A percentile compares a stretch with the other conserved stretches of the same genome.
phyloP scores from a whole-genome alignment of 345 rosid genomes.

The Acer negundo region DNA sequence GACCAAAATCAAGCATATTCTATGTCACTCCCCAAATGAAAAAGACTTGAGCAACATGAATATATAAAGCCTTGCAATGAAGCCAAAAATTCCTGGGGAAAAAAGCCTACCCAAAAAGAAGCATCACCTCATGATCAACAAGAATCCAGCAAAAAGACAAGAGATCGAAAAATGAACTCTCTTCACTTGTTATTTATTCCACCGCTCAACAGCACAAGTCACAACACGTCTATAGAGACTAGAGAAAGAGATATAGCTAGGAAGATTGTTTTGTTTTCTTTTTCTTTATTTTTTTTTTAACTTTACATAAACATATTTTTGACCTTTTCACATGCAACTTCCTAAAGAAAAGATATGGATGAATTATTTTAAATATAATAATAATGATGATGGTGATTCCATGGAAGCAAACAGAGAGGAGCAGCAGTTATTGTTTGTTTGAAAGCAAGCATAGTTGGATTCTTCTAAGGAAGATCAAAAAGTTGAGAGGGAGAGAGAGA shows the following conservation, averaged over 20 bases:
- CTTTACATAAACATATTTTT: neutral
- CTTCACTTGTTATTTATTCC: slow-evolving; percentile 12
- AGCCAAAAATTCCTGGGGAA: slow-evolving; percentile 31
- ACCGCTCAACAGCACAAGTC: slow-evolving; percentile 2
- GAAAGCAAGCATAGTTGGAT: slow-evolving; percentile 10
- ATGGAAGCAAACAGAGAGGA: neutral
- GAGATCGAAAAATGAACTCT: neutral
- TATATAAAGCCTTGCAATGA: slow-evolving; percentile 20
- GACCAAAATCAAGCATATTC: slow-evolving; percentile 45
- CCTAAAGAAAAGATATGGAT: neutral
- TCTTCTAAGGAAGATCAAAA: slow-evolving; percentile 14
- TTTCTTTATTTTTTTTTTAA: neutral
- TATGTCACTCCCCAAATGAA: slow-evolving; percentile 20
- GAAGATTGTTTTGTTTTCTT: no score
- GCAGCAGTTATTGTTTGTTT: slow-evolving; percentile 5
- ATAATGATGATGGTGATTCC: neutral
- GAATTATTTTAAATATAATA: neutral
- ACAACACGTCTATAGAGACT: neutral
- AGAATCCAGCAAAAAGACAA: slow-evolving; percentile 4
- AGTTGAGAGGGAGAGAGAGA: neutral
- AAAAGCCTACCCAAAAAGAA: slow-evolving; percentile 22
- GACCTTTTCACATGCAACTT: slow-evolving; percentile 19
- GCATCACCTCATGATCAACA: slow-evolving; percentile 4
- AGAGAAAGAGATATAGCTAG: neutral
- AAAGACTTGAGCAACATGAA: slow-evolving; percentile 21